Evolutionary conservation across 139 green algal genomes (phyloP), one percentile per base, ranked within the genome.

Genomic region (Micractinium sp.): DNA sequence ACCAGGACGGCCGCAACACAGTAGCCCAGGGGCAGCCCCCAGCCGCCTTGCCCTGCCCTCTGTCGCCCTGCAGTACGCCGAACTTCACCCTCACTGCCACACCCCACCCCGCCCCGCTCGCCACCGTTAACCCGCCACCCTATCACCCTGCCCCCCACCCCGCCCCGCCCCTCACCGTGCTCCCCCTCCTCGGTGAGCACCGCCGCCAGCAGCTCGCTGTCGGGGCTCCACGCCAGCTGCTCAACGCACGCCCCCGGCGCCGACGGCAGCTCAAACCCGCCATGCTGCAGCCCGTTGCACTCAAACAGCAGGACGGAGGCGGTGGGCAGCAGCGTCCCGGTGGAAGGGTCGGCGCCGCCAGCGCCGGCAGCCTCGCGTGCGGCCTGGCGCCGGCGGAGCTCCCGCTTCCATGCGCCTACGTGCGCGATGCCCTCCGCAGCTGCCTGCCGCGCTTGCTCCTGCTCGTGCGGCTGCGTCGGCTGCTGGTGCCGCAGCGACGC

Each of bases 281-380:
- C 97, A 87, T 98, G 96, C 76, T 89, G 89, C 71, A 99, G 92
- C 4, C 97, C 97, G 89, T 99, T 99, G 35, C 92, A 87, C 93
- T 99, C 97, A 89, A 94, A 99, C 77, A 99, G 90, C 69, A 96
- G 41, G 41, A 99, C 92, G 27, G 74, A 33, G 86, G 47, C 79
- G 29, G 63, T 31, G 63, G 63, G 53, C 69, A 35, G 89, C 47
- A 12, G 60, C 25, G 35, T 13, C n/a, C 9, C 56, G 16, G 56
- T 9, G 29, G 27, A 33, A 14, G 16, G 16, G 23, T 20, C 25
- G 29, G 20, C 39, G 25, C 33, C 85, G 16, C 47, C 19, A 71
- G 5, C 74, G 0, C 38, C 88, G 29, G 75, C 74, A 13, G 83
- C 69, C 22, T 53, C 71, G 22, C 84, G 38, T 29, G 39, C 85